Conservation (phyloP, 768 basidiomycete genomes). For the Tubosaeta sp. region DNA sequence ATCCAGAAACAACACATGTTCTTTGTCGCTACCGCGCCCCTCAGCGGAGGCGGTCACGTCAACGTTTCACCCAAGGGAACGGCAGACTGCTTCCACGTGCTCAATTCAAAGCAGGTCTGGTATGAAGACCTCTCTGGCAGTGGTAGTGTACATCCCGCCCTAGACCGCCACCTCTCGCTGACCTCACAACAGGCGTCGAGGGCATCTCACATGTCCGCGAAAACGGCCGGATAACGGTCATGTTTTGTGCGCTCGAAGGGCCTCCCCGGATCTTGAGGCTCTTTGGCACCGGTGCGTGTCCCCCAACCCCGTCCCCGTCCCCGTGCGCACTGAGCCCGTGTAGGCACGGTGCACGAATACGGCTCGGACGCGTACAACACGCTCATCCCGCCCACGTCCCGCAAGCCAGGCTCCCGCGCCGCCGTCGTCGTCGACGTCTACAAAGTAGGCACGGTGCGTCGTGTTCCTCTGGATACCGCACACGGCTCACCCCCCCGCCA, state of each 20-base stretch:
- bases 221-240: constrained; percentile 58
- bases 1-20: constrained; percentile 61
- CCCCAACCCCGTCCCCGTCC: too few species aligned
- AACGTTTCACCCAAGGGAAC: constrained; percentile 70
- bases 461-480: not conserved
- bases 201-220: constrained; percentile 61
- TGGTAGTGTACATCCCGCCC: constrained; percentile 39
- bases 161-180: too few species aligned
- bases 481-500: constrained; percentile 21
- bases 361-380: constrained; percentile 57
- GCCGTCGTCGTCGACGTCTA: constrained; percentile 58
- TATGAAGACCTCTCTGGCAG: constrained; percentile 72
- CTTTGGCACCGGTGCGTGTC: constrained; percentile 49
- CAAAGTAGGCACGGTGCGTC: constrained; percentile 49
- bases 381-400: constrained; percentile 43
- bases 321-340: not conserved
- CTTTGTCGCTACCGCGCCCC: constrained; percentile 68
- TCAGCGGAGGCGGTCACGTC: constrained; percentile 51
- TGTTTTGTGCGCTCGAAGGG: constrained; percentile 61
- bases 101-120: constrained; percentile 55
- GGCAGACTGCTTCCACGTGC: constrained; percentile 59
- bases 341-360: constrained; percentile 60
- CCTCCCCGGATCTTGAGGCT: constrained; percentile 56
- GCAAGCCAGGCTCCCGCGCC: constrained; percentile 56
- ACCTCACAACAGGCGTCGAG: constrained; percentile 42